Evolutionary conservation across 2,329 filamentous ascomycete genomes (phyloP).

Genomic region (Hypocreales sp.): DNA sequence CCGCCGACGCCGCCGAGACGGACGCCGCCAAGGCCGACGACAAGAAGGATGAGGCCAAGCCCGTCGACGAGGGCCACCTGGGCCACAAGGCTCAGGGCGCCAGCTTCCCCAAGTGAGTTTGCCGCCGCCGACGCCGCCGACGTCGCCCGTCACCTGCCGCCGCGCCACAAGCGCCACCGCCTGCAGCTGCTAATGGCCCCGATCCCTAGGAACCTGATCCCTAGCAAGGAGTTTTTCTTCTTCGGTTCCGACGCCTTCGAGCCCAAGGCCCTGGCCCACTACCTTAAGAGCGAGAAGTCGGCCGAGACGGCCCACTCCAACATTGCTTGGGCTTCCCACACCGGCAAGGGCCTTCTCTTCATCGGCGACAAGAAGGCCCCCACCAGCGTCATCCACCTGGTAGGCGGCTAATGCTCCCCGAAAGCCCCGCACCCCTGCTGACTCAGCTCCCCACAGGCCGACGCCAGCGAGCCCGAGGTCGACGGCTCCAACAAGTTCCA

Average conservation of each 20-base stretch:
- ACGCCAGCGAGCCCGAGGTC: conserved; percentile 55
- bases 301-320: conserved; percentile 58
- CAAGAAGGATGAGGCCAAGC: conserved; percentile 41
- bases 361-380: conserved; percentile 75
- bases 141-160: background rate
- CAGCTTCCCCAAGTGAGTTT: conserved; percentile 73
- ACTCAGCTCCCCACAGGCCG: conserved; percentile 23
- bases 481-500: conserved; percentile 71
- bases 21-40: conserved; percentile 25
- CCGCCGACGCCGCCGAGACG: conserved; percentile 20
- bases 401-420: conserved; percentile 27
- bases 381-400: conserved; percentile 70
- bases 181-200: no score
- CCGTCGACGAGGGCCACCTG: conserved; percentile 68
- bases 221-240: conserved; percentile 89
- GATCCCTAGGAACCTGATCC: conserved; percentile 63
- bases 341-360: conserved; percentile 89
- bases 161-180: conserved; percentile 7
- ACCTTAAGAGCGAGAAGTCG: conserved; percentile 81
- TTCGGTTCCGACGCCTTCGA: conserved; percentile 62
- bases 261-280: conserved; percentile 56
- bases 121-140: no score
- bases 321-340: conserved; percentile 81
- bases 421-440: conserved; percentile 1
- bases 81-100: conserved; percentile 82